phyloP scores from a whole-genome alignment of 345 rosid genomes.

The Salix viminalis region DNA sequence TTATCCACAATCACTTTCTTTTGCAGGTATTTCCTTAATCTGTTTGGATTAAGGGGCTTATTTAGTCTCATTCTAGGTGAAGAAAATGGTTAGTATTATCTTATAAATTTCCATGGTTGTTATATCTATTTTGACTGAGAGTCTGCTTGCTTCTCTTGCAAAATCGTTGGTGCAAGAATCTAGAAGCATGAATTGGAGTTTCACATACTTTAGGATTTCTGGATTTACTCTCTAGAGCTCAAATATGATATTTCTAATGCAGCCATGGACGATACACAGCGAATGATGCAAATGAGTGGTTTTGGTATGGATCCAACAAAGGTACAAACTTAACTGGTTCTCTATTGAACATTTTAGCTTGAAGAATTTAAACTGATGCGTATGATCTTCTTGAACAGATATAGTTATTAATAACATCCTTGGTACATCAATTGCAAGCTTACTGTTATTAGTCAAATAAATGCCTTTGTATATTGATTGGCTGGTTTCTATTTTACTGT shows the following conservation, averaged over 20 bases:
- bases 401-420: neutral
- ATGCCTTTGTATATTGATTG: neutral
- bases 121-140: neutral
- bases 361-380: neutral
- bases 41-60: constrained; percentile 95
- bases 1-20: constrained; percentile 9
- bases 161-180: neutral
- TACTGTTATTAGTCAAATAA: neutral
- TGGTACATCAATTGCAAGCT: neutral
- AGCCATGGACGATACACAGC: constrained; percentile 85
- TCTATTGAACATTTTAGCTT: constrained; percentile 8
- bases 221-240: neutral
- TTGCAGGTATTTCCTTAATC: constrained; percentile 87
- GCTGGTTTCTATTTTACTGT: neutral
- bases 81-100: constrained; percentile 74
- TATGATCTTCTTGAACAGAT: neutral
- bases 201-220: neutral
- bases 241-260: constrained; percentile 22
- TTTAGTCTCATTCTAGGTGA: constrained; percentile 96
- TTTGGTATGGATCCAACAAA: constrained; percentile 85
- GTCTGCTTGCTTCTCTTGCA: neutral
- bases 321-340: constrained; percentile 39
- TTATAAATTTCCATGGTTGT: constrained; percentile 5
- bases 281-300: constrained; percentile 99
- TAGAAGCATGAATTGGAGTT: neutral